Base-by-base conservation (phyloP, 2,329 filamentous ascomycete genomes). In the Peltaster fructicola region DNA sequence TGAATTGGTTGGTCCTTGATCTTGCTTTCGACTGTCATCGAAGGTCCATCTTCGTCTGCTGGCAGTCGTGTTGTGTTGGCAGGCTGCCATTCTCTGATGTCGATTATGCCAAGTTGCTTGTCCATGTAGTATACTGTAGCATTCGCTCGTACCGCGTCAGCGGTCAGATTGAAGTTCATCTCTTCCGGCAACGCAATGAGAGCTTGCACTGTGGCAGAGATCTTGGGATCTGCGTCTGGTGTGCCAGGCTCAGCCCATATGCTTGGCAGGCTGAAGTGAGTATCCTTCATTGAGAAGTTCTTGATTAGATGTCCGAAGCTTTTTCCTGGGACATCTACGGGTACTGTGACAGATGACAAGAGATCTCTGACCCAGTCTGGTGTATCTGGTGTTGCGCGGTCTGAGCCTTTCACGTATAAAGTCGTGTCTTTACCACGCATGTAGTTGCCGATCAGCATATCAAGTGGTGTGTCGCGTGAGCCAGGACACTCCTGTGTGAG, bases 291-390 rank as follows among this genome's bases (percentile, higher is more conserved):
- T 12, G 81, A 77, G 45, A 95, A 93, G 38, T 88, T 85, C 38
- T 73, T 75, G 45, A 98, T 76, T 9, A 92, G 56, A 35, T 77
- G 72, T 36, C 82, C 81, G 40, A 93, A 73, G 0, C 73, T 73
- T 30, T 73, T 69, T 4, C 81, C 81, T 0, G 81, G 79, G 33
- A 95, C 77, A 5, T 81, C 76, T 5, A 95, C 58, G 3, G 84
- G 82, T 1, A 95, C 62, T 0, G 74, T 84, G 25, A 95, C 67
- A 37, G 77, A 81, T 22, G 73, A 71, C 17, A 95, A 57, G 12
- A 98, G 62, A 25, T 84, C 70, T 8, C 67, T 65, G 23, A 93
- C 65, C 88, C 88, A 98, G 22, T 61, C 58, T 1, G 88, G 88
- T 0, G 81, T 78, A 16, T 71, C 60, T 1, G 65, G 57, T 10